Percentiles rank a stretch among this genome's conserved stretches.
These are phyloP conservation scores for Laburnicola sp. DNA, from an alignment of 2,329 filamentous ascomycete species.

Conservation along the genomic window DNA sequence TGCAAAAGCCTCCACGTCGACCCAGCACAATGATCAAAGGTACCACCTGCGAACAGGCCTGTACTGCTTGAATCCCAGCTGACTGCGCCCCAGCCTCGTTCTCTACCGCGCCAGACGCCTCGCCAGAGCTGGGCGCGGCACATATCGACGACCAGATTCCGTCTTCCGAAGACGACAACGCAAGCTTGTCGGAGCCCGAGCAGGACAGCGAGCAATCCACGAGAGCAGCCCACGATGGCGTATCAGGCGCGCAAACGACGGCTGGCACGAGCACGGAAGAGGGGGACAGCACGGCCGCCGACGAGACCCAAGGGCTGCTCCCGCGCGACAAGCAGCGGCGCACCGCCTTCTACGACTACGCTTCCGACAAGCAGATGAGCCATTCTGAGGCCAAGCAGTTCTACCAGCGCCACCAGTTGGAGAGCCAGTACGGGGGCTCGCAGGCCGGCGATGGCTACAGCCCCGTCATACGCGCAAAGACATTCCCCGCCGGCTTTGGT, in stretches of 20 bases:
- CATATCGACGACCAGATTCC: constrained; percentile 39
- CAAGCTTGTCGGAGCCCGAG: constrained; percentile 36
- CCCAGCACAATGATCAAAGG: constrained; percentile 15
- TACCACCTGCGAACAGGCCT: background rate
- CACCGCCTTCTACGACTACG: constrained; percentile 90
- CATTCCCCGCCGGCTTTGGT: constrained; percentile 48
- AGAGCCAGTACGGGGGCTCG: constrained; percentile 52
- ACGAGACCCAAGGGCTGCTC: constrained; percentile 42
- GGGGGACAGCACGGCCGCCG: constrained; percentile 25
- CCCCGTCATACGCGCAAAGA: constrained; percentile 50
- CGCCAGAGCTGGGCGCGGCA: constrained; percentile 38
- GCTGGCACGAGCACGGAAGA: constrained; percentile 31
- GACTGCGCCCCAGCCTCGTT: constrained; percentile 9
- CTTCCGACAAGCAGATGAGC: constrained; percentile 90
- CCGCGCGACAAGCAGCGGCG: constrained; percentile 61
- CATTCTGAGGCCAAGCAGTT: constrained; percentile 94
- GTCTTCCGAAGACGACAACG: constrained; percentile 43
- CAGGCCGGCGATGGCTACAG: constrained; percentile 46
- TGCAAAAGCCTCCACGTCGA: constrained; percentile 4
- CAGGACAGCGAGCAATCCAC: constrained; percentile 16
- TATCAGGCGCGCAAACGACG: constrained; percentile 21
- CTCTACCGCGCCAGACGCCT: constrained; percentile 41
- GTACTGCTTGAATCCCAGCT: constrained; percentile 5
- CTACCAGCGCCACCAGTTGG: constrained; percentile 84
- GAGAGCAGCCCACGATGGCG: constrained; percentile 24